Percentiles rank a stretch among this genome's conserved stretches.
phyloP scores from a whole-genome alignment of 352 stramenopile species.

The Thalassiosira mediterranea region DNA sequence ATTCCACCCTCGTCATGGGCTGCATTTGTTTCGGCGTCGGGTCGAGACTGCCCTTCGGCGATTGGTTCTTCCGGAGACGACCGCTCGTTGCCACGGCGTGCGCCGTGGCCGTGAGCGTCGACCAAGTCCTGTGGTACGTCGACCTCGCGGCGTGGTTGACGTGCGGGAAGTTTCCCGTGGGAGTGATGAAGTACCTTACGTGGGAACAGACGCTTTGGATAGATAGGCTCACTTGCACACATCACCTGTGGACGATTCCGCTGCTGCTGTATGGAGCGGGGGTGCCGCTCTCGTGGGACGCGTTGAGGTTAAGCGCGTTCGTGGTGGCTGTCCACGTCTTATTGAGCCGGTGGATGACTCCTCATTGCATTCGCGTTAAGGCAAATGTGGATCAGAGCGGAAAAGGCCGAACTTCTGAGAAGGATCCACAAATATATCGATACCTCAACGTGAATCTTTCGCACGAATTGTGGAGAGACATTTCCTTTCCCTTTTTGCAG shows the following conservation, averaged over 20 bases:
- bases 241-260: slow-evolving; percentile 84
- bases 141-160: slow-evolving; percentile 84
- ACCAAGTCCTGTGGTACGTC: slow-evolving; percentile 92
- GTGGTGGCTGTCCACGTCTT: slow-evolving; percentile 63
- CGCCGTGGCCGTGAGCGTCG: slow-evolving; percentile 90
- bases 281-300: slow-evolving; percentile 31
- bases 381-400: slow-evolving; percentile 12
- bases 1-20: slow-evolving; percentile 63
- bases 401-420: background rate
- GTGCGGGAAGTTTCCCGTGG: slow-evolving; percentile 86
- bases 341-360: slow-evolving; percentile 67
- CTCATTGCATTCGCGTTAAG: slow-evolving; percentile 37
- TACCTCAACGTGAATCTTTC: slow-evolving; percentile 83
- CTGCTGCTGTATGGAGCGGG: slow-evolving; percentile 62
- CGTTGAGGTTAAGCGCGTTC: slow-evolving; percentile 57
- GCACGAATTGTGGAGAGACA: slow-evolving; percentile 77
- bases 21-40: slow-evolving; percentile 42
- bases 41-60: background rate
- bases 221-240: slow-evolving; percentile 67
- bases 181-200: slow-evolving; percentile 89
- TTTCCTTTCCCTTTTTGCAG: slow-evolving; percentile 59
- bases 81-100: slow-evolving; percentile 86
- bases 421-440: slow-evolving; percentile 35
- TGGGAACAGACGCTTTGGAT: slow-evolving; percentile 68
- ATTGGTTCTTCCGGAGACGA: slow-evolving; percentile 59